Evolutionary conservation across 1,284 basidiomycete species (phyloP).

Genomic region (Omphalotus olearius): DNA sequence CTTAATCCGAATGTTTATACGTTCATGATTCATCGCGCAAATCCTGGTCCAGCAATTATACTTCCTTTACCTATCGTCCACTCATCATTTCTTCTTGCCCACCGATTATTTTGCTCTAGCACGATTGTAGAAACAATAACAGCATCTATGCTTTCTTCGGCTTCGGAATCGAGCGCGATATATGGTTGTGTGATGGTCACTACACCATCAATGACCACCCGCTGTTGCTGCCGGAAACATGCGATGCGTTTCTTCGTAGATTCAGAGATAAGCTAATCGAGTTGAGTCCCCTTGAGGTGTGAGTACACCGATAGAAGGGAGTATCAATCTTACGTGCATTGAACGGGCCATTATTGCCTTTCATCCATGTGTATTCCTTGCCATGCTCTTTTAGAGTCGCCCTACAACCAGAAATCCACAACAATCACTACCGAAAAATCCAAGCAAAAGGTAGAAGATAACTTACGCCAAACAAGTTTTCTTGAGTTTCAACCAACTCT

Average conservation of each 20-base stretch:
- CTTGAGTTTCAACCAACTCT: background rate
- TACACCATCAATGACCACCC: background rate
- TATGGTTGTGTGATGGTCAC: background rate
- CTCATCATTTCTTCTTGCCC: constrained; percentile 2
- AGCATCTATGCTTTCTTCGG: background rate
- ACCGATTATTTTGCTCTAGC: background rate
- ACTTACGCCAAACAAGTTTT: background rate
- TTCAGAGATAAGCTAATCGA: background rate
- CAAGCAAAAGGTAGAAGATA: background rate
- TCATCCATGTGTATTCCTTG: constrained; percentile 5
- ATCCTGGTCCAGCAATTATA: too few species aligned
- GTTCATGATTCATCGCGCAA: too few species aligned
- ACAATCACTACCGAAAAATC: background rate
- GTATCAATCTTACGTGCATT: background rate
- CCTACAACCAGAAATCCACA: background rate
- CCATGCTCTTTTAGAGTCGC: constrained; percentile 1
- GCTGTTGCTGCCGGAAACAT: background rate
- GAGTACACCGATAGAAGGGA: background rate
- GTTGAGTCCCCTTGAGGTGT: background rate
- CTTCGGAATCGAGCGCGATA: background rate
- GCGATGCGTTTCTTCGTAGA: constrained; percentile 1
- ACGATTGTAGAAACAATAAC: background rate
- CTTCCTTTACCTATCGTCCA: background rate
- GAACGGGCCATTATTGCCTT: constrained; percentile 1
- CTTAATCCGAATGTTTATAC: too few species aligned